Base-by-base conservation (phyloP, 768 basidiomycete genomes). In the Plicaturopsis crispa region DNA sequence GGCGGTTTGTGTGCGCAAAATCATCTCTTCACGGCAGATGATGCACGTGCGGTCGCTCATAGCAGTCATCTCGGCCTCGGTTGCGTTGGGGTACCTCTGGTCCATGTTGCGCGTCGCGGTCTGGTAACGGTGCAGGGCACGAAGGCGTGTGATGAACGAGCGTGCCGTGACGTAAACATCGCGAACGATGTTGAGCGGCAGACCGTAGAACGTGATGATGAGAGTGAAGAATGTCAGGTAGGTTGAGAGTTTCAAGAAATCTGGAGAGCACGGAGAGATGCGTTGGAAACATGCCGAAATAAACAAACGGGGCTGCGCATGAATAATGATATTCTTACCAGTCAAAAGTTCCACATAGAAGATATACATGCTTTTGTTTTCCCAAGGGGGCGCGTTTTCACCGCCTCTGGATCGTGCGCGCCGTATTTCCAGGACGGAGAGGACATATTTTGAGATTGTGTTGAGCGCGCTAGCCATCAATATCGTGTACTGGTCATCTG, bases 31-130 rank as follows among this genome's bases (percentile, higher is more conserved):
- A 10, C 96, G 77, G 53, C 96, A 99, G 46, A 99, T 97, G 49
- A 99, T 98, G 54, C 96, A 99, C 3, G 91, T 97, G 41, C 77
- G 76, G 60, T 98, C 96, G 36, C 75, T 80, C 76, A 84, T 84
- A 2, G 72, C 67, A 7, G 69, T 60, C 60, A 98, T 66, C 58
- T 98, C 94, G 46, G 80, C 86, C 49, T 77, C 73, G 4, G 89
- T 87, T 30, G 90, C 93, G 51, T 94, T 82, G 4, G 96, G 92
- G 59, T 97, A 98, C 26, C 89, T 70, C 48, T 89, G 75, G 48
- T 98, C 91, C 94, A 98, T 97, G 56, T 98, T 91, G 36, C 84
- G 70, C 5, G 94, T 99, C 2, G 96, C 94, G 11, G 84, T 82
- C 48, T 89, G 85, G 60, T 97, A 99, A 31, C 91, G 83, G 39